Percentiles rank a stretch among this genome's conserved stretches.
Conservation (phyloP, 148 eudicot genomes). For the Rhododendron henanense region DNA sequence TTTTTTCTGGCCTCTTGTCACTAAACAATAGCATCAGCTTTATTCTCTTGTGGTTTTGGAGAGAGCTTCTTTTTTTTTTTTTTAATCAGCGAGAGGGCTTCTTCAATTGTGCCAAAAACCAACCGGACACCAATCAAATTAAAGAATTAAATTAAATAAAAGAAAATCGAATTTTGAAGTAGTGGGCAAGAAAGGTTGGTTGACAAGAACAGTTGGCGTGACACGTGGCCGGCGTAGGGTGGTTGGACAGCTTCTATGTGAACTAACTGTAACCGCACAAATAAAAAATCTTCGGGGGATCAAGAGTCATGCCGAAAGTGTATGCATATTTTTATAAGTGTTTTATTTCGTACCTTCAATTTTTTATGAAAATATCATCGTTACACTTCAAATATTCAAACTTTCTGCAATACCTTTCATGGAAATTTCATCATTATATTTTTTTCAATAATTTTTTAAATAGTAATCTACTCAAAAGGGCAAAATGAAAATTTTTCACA, state of each 20-base stretch:
- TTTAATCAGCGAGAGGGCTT: too few species aligned
- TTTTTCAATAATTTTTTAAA: too few species aligned
- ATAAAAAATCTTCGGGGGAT: not conserved
- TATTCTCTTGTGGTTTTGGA: not conserved
- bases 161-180: not conserved
- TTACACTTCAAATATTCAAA: too few species aligned
- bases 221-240: slow-evolving; percentile 4
- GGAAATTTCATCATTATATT: too few species aligned
- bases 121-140: not conserved
- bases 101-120: too few species aligned
- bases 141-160: not conserved
- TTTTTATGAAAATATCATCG: too few species aligned
- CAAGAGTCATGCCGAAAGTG: not conserved
- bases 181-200: not conserved
- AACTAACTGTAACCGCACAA: not conserved
- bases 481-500: too few species aligned
- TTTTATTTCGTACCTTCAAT: too few species aligned
- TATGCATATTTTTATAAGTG: not conserved
- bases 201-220: not conserved
- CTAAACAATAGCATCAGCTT: not conserved
- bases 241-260: not conserved
- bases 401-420: too few species aligned
- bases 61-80: too few species aligned
- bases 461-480: too few species aligned
- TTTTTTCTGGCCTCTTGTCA: not conserved